phyloP scores from a whole-genome alignment of 257 asterid species.

The Gentiana macrophylla region DNA sequence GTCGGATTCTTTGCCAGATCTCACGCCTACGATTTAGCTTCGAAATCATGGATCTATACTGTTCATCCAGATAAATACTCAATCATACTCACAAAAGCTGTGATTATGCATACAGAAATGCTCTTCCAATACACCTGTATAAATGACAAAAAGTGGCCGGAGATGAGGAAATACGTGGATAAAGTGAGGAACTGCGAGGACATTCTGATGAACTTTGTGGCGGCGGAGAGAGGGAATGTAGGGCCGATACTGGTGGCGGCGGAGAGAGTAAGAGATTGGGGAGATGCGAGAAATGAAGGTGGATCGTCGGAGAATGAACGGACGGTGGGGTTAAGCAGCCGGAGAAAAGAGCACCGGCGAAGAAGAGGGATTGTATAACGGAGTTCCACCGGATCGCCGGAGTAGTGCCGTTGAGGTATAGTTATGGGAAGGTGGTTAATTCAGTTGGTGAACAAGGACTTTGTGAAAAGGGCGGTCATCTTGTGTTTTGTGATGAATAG shows the following conservation, averaged over 20 bases:
- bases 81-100: slow-evolving; percentile 64
- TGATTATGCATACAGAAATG: slow-evolving; percentile 42
- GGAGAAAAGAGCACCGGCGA: slow-evolving; percentile 66
- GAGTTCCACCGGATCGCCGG: slow-evolving; percentile 64
- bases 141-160: slow-evolving; percentile 14
- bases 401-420: slow-evolving; percentile 68
- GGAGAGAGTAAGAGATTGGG: slow-evolving; percentile 64
- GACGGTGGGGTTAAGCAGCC: slow-evolving; percentile 79
- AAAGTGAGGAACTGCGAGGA: slow-evolving; percentile 69
- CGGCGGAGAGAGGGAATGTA: slow-evolving; percentile 36
- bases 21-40: slow-evolving; percentile 54
- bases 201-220: slow-evolving; percentile 74
- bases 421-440: slow-evolving; percentile 63
- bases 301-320: slow-evolving; percentile 24
- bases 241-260: slow-evolving; percentile 65
- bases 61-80: slow-evolving; percentile 63
- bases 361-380: slow-evolving; percentile 68
- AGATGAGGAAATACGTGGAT: slow-evolving; percentile 34
- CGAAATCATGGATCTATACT: slow-evolving; percentile 68
- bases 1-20: slow-evolving; percentile 83
- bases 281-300: slow-evolving; percentile 82
- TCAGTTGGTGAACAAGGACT: slow-evolving; percentile 77
- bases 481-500: slow-evolving; percentile 61
- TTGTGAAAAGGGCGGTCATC: slow-evolving; percentile 58
- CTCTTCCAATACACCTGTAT: slow-evolving; percentile 55